Base-by-base conservation (phyloP, 1,139 yeast species). In the Candida anutae region DNA sequence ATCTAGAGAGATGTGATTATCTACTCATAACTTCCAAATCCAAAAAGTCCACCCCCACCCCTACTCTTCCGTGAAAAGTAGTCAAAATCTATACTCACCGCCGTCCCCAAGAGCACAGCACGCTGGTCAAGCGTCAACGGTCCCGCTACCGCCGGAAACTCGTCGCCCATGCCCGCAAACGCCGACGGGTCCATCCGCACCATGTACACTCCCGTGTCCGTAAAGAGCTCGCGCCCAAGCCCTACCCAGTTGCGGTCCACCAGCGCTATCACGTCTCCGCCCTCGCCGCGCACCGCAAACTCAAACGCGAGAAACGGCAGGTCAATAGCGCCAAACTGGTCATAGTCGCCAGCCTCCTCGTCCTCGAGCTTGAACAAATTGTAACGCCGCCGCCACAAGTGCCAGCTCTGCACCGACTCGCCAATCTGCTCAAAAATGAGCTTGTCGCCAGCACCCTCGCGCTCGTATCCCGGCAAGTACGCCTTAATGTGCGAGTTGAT, bases 181-280 rank as follows among this genome's bases (percentile, higher is more conserved):
- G 78, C 62, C 9, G 67, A 62, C 2, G 88, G 81, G 43, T 84
- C 94, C 83, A 85, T 80, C 34, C 95, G 59, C 20, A 90, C 58
- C 9, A 87, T 74, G 51, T 90, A 90, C 3, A 85, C 88, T 37
- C 97, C 97, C 0, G 95, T 82, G 53, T 90, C 97, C 0, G 97
- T 88, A 48, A 88, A 81, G 45, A 88, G 56, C 49, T 90, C 98
- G 44, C 96, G 69, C 3, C 94, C 94, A 21, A 90, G 57, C 0
- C 98, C 98, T 4, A 83, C 94, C 93, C 95, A 90, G 53, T 87
- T 85, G 43, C 97, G 69, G 50, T 85, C 94, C 2, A 90, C 88
- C 2, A 83, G 65, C 0, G 80, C 95, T 33, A 81, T 58, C 1
- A 81, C 72, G 14, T 64, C 59, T 1, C 77, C 78, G 2, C 62